A percentile compares a stretch with the other conserved stretches of the same genome.
phyloP scores from a whole-genome alignment of 345 rosid species.

The Acer yangbiense region DNA sequence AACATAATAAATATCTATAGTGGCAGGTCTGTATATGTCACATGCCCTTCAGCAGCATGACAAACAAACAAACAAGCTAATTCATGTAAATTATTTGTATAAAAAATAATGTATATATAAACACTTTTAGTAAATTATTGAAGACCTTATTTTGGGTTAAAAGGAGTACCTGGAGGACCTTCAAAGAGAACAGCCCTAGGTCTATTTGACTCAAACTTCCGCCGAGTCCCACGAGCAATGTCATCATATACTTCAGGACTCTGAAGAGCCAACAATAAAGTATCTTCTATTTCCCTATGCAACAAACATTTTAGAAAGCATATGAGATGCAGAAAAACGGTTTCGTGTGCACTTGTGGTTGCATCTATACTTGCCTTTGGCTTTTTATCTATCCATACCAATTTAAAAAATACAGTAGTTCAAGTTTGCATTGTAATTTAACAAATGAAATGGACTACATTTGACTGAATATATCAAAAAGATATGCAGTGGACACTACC shows the following conservation, averaged over 20 bases:
- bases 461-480: not conserved
- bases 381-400: not conserved
- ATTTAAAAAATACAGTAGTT: not conserved
- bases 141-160: not conserved
- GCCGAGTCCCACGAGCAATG: conserved; percentile 85
- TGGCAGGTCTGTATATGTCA: not conserved
- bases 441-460: conserved; percentile 5
- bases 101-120: not conserved
- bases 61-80: not conserved
- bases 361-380: not conserved
- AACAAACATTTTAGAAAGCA: conserved; percentile 4
- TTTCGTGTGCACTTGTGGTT: not conserved
- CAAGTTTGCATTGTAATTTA: not conserved
- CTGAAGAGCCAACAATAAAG: conserved; percentile 76
- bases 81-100: not conserved
- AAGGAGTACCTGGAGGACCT: conserved; percentile 88
- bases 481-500: not conserved
- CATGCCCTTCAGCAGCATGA: conserved; percentile 6
- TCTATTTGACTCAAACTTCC: conserved; percentile 85
- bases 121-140: not conserved
- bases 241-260: conserved; percentile 91
- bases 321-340: not conserved
- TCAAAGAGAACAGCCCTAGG: conserved; percentile 95
- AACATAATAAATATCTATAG: not conserved
- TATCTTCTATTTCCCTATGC: conserved; percentile 91